These are phyloP conservation scores for Syzygium malaccense DNA, from an alignment of 441 rosid genomes.

Conservation along the genomic window DNA sequence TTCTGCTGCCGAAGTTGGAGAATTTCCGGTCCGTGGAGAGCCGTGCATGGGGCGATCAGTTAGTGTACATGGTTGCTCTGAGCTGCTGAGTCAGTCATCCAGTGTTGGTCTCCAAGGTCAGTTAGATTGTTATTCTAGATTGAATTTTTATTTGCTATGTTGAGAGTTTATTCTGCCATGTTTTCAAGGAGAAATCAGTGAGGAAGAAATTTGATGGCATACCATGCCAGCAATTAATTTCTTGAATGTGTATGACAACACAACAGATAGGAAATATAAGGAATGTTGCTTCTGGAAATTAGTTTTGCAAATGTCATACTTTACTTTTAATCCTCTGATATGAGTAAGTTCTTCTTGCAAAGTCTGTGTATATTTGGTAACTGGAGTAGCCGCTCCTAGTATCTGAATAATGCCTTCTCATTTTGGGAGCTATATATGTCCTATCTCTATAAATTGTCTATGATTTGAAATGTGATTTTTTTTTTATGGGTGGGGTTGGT, in stretches of 20 bases:
- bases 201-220: background rate
- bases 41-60: constrained; percentile 89
- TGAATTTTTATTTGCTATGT: background rate
- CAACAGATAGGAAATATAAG: background rate
- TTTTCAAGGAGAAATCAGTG: background rate
- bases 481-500: background rate
- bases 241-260: background rate
- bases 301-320: background rate
- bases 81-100: constrained; percentile 29
- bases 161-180: background rate
- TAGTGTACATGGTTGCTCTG: constrained; percentile 89
- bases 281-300: background rate
- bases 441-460: background rate
- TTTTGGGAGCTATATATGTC: background rate
- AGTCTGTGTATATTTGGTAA: background rate
- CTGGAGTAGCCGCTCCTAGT: background rate
- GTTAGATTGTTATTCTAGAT: background rate
- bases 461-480: background rate
- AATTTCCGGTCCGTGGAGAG: constrained; percentile 41
- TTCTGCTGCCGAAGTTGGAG: constrained; percentile 27
- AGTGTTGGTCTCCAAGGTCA: constrained; percentile 43
- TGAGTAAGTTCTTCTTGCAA: background rate
- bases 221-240: background rate
- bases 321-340: background rate
- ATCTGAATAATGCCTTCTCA: background rate